Conservation (phyloP, 805 yeast species). For the Saturnispora ahearnii region DNA sequence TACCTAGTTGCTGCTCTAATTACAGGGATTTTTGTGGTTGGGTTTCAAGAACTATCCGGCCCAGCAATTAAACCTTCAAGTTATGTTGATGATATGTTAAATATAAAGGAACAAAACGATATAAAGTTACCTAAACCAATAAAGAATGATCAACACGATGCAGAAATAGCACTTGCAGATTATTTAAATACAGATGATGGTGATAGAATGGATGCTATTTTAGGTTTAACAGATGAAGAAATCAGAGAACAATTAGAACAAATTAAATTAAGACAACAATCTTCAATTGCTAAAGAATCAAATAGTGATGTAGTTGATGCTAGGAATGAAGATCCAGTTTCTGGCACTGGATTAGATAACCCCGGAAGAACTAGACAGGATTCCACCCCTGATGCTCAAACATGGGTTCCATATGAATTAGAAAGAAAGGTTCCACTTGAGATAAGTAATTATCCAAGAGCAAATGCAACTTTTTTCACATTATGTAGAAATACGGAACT, state of each 20-base stretch:
- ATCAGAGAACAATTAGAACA: conserved; percentile 10
- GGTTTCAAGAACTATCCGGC: neutral
- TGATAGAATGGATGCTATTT: conserved; percentile 2
- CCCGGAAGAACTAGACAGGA: conserved; percentile 7
- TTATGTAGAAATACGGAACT: conserved; percentile 36
- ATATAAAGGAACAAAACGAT: neutral
- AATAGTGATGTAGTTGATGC: neutral
- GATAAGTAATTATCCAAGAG: conserved; percentile 37
- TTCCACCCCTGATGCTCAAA: conserved; percentile 8
- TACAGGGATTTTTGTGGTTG: neutral
- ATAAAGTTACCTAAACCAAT: neutral
- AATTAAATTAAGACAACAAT: conserved; percentile 11
- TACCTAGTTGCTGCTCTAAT: neutral
- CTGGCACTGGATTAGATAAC: conserved; percentile 9
- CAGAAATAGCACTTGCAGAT: neutral
- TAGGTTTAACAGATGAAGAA: conserved; percentile 13
- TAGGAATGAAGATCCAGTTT: conserved; percentile 3
- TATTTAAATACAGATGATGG: neutral
- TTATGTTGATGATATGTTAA: conserved; percentile 3
- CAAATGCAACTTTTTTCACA: conserved; percentile 58
- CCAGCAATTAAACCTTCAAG: neutral
- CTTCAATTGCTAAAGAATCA: neutral
- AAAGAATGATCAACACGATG: conserved; percentile 4
- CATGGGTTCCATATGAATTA: conserved; percentile 12
- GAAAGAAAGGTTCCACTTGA: conserved; percentile 9